Percentiles rank a stretch among this genome's conserved stretches.
Evolutionary conservation across 345 rosid species (phyloP).

Genomic region (Kernera saxatilis): DNA sequence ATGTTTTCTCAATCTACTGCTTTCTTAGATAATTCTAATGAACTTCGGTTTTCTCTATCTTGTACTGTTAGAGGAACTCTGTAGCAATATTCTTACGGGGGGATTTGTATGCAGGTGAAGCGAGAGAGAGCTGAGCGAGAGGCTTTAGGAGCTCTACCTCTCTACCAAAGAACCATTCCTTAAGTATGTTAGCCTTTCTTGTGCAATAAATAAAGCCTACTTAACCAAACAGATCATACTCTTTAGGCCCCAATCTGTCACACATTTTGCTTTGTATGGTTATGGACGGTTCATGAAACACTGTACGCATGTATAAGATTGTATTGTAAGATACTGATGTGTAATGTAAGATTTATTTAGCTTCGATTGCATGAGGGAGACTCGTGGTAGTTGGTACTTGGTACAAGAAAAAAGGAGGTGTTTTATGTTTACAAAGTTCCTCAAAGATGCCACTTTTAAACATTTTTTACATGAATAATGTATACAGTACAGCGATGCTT

Average conservation of each 20-base stretch:
- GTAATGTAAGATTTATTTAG: neutral
- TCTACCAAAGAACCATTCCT: slow-evolving; percentile 81
- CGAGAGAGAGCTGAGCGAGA: slow-evolving; percentile 78
- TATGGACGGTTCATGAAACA: neutral
- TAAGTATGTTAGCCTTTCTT: slow-evolving; percentile 26
- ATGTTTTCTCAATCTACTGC: neutral
- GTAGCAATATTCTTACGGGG: neutral
- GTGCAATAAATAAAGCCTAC: neutral
- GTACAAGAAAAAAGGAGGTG: neutral
- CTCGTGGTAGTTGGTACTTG: neutral
- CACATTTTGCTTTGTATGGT: neutral
- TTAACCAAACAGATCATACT: neutral
- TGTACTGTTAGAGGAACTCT: neutral
- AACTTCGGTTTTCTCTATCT: neutral
- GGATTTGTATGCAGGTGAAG: slow-evolving; percentile 48
- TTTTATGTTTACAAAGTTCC: neutral
- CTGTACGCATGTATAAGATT: neutral
- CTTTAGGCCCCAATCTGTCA: neutral
- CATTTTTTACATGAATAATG: slow-evolving; percentile 25
- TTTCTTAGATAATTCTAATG: neutral
- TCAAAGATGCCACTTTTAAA: neutral
- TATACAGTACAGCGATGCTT: slow-evolving; percentile 1
- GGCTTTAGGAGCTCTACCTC: slow-evolving; percentile 86
- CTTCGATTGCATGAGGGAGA: neutral
- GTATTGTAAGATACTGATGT: neutral